Evolutionary conservation across 352 stramenopile genomes (phyloP), one percentile per base, ranked within the genome.

Genomic region (Globisporangium nodosum): DNA sequence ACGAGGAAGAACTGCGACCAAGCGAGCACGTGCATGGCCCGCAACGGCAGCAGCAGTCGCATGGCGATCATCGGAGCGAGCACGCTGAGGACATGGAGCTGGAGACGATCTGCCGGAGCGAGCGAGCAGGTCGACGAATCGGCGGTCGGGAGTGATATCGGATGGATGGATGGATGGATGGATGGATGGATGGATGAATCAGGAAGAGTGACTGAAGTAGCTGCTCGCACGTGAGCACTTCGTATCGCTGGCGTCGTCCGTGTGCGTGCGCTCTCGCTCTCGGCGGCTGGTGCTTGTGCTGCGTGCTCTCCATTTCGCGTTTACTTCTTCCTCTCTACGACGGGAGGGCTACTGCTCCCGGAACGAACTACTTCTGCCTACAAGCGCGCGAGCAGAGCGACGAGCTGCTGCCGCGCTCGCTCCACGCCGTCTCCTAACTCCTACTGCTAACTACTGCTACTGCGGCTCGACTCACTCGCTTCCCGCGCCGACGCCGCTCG

Each of bases 361-460:
- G 37, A 18, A 43, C 37, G 8, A 43, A 43, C 37, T 43, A 51
- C 20, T 51, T 31, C 46, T 51, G 43, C 43, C 43, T 49, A 49
- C 43, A 49, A 21, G 43, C 43, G 43, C 18, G n/a, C 43, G 43
- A 21, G 43, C 11, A 16, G 3, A 16, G 37, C 11, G 37, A 13
- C 49, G 30, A 53, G 15, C 3, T 12, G 16, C 27, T 20, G 43
- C 7, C 43, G n/a, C n/a, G 12, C 43, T 30, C 43, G 43, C 42
- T 15, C 11, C 35, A 9, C 35, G 18, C 42, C 18, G 43, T 30
- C 43, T 49, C 43, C 49, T 53, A 43, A 49, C 49, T 42, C 16
- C 49, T 42, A 37, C 33, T 53, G 27, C 48, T 37, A 24, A 53
- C 48, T 53, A 53, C 49, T 53, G 27, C 49, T 53, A 53, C 49